These are phyloP conservation scores for Leptographium galeiforme DNA, from an alignment of 2,329 filamentous ascomycete genomes.

Conservation along the genomic window DNA sequence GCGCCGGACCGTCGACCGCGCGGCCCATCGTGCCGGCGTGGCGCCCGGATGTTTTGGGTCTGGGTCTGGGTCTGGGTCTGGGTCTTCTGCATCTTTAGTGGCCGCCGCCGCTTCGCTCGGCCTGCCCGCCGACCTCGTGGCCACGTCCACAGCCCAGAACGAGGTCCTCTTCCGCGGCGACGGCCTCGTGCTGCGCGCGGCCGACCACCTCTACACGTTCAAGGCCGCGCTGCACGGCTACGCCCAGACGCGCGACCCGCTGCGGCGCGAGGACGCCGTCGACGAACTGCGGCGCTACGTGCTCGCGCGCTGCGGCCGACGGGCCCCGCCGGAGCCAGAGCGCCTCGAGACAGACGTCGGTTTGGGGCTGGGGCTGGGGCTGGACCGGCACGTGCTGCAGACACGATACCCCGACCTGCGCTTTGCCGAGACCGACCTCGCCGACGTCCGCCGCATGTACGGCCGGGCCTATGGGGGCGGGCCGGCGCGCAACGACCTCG, in stretches of 20 bases:
- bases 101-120: constrained; percentile 24
- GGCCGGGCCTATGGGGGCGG: constrained; percentile 39
- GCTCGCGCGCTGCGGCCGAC: constrained; percentile 33
- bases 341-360: too few species aligned
- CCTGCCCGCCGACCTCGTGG: constrained; percentile 37
- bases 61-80: too few species aligned
- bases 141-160: constrained; percentile 44
- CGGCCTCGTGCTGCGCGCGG: constrained; percentile 43
- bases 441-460: constrained; percentile 44
- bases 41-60: too few species aligned
- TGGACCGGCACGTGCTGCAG: too few species aligned
- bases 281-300: constrained; percentile 49
- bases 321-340: constrained; percentile 22
- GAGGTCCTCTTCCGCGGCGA: constrained; percentile 43
- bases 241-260: constrained; percentile 28
- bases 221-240: constrained; percentile 47
- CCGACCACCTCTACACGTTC: constrained; percentile 52
- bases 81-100: too few species aligned
- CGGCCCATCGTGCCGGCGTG: constrained; percentile 31
- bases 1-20: constrained; percentile 34
- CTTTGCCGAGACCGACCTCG: constrained; percentile 33
- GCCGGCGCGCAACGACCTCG: constrained; percentile 15
- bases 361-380: too few species aligned
- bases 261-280: constrained; percentile 45
- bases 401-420: constrained; percentile 39